Base-by-base conservation (phyloP, 352 stramenopile genomes). In the Phytophthora megakarya region DNA sequence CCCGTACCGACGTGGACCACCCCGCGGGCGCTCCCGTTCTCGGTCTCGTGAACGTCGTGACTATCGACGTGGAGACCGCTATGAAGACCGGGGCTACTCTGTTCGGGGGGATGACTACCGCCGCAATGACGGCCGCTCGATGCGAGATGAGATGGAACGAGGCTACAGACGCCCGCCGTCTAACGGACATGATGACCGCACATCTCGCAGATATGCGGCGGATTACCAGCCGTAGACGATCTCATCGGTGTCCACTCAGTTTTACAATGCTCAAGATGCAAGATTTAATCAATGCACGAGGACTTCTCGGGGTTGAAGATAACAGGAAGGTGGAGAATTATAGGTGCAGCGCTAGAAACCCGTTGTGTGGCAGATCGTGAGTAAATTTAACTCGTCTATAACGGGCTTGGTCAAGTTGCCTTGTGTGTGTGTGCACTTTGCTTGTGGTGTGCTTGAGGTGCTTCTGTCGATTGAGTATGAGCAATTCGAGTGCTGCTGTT, bases 161-260 rank as follows among this genome's bases (percentile, higher is more conserved):
- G 77, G 77, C 15, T 84, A 84, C 48, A 62, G 75, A 56, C 70
- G 71, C n/a, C 48, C 56, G 25, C 37, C 72, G 6, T 50, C 62
- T 30, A 70, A 76, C 58, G 81, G 75, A 26, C 79, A 87, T 39
- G 82, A 88, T 22, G 82, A 89, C 50, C 80, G 80, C 50, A 76
- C 65, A 49, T 76, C 67, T 33, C 80, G 80, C 50, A 73, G 67
- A 61, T 87, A 89, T 55, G 51, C 59, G 37, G 64, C 58, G 39
- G 72, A 81, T 48, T 89, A 86, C 42, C 64, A 67, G 21, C 76
- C 72, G 39, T 85, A 72, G 60, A 73, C 9, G 22, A 37, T 26
- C 19, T 22, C 19, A 25, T 19, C 16, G 21, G 25, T 19, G 55
- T 30, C 21, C 25, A 42, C 40, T 37, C 52, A 54, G 44, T 54